phyloP scores from a whole-genome alignment of 208 protist genomes.

The Leptomonas seymouri region DNA sequence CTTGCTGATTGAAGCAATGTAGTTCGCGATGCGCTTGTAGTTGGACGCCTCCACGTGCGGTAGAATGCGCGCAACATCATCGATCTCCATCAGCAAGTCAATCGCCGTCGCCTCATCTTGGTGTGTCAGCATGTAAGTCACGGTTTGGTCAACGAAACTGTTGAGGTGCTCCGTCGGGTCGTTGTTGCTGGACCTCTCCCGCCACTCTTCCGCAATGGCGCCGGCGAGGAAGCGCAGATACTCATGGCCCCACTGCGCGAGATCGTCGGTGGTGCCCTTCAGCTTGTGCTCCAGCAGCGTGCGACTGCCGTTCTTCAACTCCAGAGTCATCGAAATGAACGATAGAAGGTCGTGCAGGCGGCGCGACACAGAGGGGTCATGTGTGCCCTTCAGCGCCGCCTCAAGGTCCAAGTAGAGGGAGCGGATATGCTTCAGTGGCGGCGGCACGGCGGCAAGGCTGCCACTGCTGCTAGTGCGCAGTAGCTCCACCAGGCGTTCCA shows the following conservation, averaged over 20 bases:
- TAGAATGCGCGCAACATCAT: slow-evolving; percentile 90
- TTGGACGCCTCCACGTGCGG: slow-evolving; percentile 94
- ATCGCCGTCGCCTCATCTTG: slow-evolving; percentile 98
- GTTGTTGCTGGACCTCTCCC: slow-evolving; percentile 53
- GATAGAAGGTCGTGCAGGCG: slow-evolving; percentile 98
- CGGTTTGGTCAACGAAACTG: slow-evolving; percentile 93
- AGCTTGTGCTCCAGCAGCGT: slow-evolving; percentile 97
- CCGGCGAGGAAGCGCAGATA: slow-evolving; percentile 97
- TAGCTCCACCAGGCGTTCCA: slow-evolving; percentile 93
- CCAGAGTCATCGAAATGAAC: slow-evolving; percentile 98
- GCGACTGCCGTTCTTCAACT: slow-evolving; percentile 67
- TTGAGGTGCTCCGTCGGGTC: slow-evolving; percentile 84
- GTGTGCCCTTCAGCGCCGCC: slow-evolving; percentile 71
- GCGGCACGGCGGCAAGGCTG: slow-evolving; percentile 99
- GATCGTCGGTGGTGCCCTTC: slow-evolving; percentile 91
- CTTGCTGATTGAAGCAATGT: slow-evolving; percentile 92
- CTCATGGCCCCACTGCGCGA: slow-evolving; percentile 99
- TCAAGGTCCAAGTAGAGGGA: slow-evolving; percentile 95
- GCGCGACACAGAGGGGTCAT: slow-evolving; percentile 54
- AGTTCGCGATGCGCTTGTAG: slow-evolving; percentile 95
- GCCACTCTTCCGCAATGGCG: slow-evolving; percentile 95
- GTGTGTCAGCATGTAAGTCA: slow-evolving; percentile 96
- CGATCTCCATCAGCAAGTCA: slow-evolving; percentile 98
- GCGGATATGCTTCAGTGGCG: slow-evolving; percentile 99
- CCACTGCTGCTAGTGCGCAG: slow-evolving; percentile 95